Evolutionary conservation across 2,329 filamentous ascomycete genomes (phyloP).

Genomic region (Colletotrichum shisoi): DNA sequence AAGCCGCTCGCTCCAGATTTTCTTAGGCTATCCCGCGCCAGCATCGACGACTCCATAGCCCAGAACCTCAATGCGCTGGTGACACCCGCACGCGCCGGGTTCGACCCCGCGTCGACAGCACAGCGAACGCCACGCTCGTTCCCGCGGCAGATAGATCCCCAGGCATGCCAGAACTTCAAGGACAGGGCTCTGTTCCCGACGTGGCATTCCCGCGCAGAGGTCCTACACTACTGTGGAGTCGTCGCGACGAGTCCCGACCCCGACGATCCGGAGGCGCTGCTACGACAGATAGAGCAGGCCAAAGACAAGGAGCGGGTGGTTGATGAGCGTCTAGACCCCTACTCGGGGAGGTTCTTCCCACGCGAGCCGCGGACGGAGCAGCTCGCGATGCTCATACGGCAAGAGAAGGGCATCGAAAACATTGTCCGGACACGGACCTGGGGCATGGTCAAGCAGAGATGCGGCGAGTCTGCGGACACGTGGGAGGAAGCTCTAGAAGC

Average conservation of each 20-base stretch:
- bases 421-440: conserved; percentile 86
- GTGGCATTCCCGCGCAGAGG: conserved; percentile 83
- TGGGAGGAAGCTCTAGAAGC: conserved; percentile 72
- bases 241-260: conserved; percentile 89
- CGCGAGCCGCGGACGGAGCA: conserved; percentile 81
- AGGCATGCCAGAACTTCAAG: conserved; percentile 76
- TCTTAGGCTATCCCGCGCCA: conserved; percentile 80
- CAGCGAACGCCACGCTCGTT: conserved; percentile 63
- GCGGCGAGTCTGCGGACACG: conserved; percentile 63
- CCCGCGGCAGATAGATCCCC: conserved; percentile 63
- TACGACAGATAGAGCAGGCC: conserved; percentile 74
- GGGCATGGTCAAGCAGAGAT: conserved; percentile 78
- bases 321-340: conserved; percentile 90
- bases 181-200: conserved; percentile 82
- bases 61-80: conserved; percentile 91
- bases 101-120: conserved; percentile 81
- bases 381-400: conserved; percentile 75
- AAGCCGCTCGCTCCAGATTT: conserved; percentile 70
- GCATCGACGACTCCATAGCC: conserved; percentile 91
- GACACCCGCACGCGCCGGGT: conserved; percentile 74
- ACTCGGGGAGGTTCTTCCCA: conserved; percentile 83
- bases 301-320: conserved; percentile 76
- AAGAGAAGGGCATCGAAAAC: conserved; percentile 77
- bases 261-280: conserved; percentile 78
- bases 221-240: conserved; percentile 86